These are phyloP conservation scores for Mycena alexandri DNA, from an alignment of 768 basidiomycete genomes.

Conservation along the genomic window DNA sequence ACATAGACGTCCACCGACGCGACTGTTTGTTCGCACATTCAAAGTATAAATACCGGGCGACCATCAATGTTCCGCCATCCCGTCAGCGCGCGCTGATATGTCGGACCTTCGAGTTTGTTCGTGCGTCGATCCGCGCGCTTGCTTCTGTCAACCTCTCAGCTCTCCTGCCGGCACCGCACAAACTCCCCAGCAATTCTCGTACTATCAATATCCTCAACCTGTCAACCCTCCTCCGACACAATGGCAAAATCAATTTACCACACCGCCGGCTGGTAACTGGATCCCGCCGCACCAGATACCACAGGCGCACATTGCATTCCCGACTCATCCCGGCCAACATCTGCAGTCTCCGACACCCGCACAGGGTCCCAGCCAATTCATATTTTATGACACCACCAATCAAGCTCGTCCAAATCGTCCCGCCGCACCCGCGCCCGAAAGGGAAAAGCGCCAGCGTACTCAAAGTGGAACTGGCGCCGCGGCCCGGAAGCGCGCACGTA, in stretches of 20 bases:
- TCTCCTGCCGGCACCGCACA: too few relatives aligned
- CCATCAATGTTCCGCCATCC: background rate
- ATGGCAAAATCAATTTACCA: background rate
- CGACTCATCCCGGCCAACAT: background rate
- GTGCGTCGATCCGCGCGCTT: background rate
- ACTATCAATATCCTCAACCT: too few relatives aligned
- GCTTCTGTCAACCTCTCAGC: background rate
- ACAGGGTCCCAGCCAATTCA: too few relatives aligned
- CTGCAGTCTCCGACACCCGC: too few relatives aligned
- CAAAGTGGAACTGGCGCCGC: background rate
- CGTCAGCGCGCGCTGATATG: slow-evolving; percentile 8
- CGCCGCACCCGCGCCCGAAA: too few relatives aligned
- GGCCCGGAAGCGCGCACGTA: background rate
- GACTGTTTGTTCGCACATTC: background rate
- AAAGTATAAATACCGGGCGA: background rate
- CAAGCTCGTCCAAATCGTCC: too few relatives aligned
- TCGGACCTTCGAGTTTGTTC: background rate
- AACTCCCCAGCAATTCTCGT: too few relatives aligned
- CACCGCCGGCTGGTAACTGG: background rate
- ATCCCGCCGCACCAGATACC: background rate
- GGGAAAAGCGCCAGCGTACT: background rate
- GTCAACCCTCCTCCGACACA: background rate
- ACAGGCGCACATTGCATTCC: slow-evolving; percentile 4
- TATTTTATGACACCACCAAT: too few relatives aligned
- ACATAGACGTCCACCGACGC: background rate